Evolutionary conservation across 345 rosid species (phyloP).

Genomic region (Murraya paniculata): DNA sequence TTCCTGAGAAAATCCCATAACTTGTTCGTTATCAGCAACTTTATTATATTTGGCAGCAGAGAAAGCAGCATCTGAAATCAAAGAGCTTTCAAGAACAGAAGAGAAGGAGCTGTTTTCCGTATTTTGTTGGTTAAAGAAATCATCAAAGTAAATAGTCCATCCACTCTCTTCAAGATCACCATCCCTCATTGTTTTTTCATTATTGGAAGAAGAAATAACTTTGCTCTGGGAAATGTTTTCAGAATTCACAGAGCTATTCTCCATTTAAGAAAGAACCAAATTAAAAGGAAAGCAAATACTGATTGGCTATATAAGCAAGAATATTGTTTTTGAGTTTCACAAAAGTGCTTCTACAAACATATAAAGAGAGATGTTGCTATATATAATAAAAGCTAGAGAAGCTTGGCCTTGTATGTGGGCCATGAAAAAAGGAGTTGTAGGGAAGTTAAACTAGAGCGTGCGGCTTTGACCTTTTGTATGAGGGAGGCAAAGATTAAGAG

Average conservation of each 20-base stretch:
- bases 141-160: constrained; percentile 63
- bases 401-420: constrained; percentile 4
- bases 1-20: not conserved
- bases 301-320: not conserved
- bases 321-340: not conserved
- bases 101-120: constrained; percentile 11
- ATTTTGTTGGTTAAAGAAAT: constrained; percentile 29
- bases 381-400: not conserved
- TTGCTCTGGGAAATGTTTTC: constrained; percentile 15
- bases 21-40: not conserved
- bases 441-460: constrained; percentile 9
- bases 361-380: not conserved
- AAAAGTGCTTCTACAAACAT: not conserved
- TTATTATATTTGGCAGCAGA: constrained; percentile 18
- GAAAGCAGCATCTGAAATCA: constrained; percentile 49
- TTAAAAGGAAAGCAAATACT: not conserved
- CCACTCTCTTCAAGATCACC: constrained; percentile 42
- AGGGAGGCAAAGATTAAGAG: not conserved
- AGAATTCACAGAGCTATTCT: constrained; percentile 18
- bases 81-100: constrained; percentile 14
- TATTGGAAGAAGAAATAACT: not conserved
- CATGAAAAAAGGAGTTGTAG: constrained; percentile 5
- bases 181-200: not conserved
- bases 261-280: not conserved
- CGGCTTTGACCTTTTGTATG: constrained; percentile 15